Percentiles rank a stretch among this genome's conserved stretches.
Conservation (phyloP, 805 yeast species). For the Diddensiella transvaalensis region DNA sequence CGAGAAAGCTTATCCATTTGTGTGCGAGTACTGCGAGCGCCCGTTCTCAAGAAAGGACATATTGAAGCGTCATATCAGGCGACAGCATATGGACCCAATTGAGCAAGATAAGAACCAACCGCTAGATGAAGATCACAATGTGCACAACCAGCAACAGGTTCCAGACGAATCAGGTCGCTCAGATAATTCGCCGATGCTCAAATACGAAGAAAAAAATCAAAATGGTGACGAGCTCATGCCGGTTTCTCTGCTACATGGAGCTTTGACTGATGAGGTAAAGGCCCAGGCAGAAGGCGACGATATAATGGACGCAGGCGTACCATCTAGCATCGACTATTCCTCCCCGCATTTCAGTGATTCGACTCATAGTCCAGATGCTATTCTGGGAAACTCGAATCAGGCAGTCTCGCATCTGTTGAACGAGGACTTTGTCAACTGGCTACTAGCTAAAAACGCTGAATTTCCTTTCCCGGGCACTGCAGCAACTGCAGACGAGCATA, state of each 20-base stretch:
- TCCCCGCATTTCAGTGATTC: constrained; percentile 18
- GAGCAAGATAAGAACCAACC: neutral
- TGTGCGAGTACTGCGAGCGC: constrained; percentile 18
- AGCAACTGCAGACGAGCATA: neutral
- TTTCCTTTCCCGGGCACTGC: neutral
- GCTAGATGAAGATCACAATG: neutral
- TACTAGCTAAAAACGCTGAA: constrained; percentile 9
- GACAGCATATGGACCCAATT: constrained; percentile 16
- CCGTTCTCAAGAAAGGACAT: constrained; percentile 22
- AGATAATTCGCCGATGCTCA: neutral
- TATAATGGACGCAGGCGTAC: neutral
- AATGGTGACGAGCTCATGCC: neutral
- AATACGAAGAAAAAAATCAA: neutral
- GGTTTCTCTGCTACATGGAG: neutral
- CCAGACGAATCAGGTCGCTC: neutral
- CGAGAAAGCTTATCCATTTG: constrained; percentile 9
- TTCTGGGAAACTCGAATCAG: constrained; percentile 22
- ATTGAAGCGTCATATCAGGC: constrained; percentile 17
- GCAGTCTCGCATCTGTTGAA: constrained; percentile 22
- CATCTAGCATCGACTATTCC: neutral
- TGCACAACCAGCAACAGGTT: neutral
- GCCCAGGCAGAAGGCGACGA: neutral
- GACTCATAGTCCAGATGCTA: constrained; percentile 20
- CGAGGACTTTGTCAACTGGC: constrained; percentile 25
- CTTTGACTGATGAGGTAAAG: neutral